phyloP scores from a whole-genome alignment of 345 rosid genomes.

The Viola odorata region DNA sequence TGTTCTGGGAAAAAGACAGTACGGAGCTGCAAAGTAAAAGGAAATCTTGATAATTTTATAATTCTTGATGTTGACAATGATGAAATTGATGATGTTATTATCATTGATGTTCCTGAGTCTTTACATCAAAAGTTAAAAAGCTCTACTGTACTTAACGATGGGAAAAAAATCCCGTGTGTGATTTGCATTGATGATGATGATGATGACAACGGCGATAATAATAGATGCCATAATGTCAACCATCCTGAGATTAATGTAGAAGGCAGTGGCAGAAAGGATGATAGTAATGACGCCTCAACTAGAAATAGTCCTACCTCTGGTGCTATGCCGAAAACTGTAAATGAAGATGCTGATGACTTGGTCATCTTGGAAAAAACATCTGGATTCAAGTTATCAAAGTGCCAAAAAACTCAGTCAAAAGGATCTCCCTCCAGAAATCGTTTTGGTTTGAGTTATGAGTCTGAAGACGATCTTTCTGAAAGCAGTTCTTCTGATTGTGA shows the following conservation, averaged over 20 bases:
- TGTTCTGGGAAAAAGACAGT: constrained; percentile 36
- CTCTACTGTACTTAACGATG: constrained; percentile 24
- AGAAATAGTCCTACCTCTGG: constrained; percentile 28
- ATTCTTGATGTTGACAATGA: constrained; percentile 64
- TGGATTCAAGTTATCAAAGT: constrained; percentile 37
- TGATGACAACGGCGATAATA: constrained; percentile 6
- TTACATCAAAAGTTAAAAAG: constrained; percentile 28
- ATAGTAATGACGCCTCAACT: constrained; percentile 35
- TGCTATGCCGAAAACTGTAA: constrained; percentile 14
- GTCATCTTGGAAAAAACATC: constrained; percentile 34
- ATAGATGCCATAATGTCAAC: constrained; percentile 16
- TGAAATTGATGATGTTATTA: constrained; percentile 40
- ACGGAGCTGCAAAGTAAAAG: constrained; percentile 29
- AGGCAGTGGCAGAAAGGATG: constrained; percentile 19
- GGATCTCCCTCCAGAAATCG: constrained; percentile 13
- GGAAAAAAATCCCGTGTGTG: constrained; percentile 32
- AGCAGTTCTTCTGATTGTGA: constrained; percentile 26
- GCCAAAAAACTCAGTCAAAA: constrained; percentile 26
- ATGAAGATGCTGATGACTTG: constrained; percentile 32
- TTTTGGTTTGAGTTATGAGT: constrained; percentile 13
- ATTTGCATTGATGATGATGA: constrained; percentile 69
- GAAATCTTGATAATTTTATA: constrained; percentile 41
- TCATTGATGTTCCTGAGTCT: constrained; percentile 60
- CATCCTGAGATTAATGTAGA: constrained; percentile 19
- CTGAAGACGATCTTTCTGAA: constrained; percentile 10